These are phyloP conservation scores for Verticillium alfalfae DNA, from an alignment of 2,329 filamentous ascomycete genomes.

Conservation along the genomic window DNA sequence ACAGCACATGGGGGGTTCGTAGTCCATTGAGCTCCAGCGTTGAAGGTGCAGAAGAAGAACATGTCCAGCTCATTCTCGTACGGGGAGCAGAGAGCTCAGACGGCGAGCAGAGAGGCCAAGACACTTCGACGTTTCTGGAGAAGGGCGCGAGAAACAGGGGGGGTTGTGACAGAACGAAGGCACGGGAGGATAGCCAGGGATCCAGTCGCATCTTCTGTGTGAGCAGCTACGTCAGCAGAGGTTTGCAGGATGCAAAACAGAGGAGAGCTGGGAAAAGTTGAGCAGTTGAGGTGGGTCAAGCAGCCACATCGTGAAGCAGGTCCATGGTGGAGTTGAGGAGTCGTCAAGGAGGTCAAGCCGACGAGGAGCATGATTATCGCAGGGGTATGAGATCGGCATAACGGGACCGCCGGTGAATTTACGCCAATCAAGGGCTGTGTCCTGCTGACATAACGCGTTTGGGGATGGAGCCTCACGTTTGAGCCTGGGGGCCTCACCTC, in stretches of 20 bases:
- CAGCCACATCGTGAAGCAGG: not conserved
- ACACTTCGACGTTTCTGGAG: not conserved
- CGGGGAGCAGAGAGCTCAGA: no score
- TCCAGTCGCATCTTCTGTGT: not conserved
- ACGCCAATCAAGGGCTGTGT: not conserved
- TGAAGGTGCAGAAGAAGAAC: no score
- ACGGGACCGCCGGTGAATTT: not conserved
- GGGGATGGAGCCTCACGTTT: not conserved
- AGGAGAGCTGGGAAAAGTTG: not conserved
- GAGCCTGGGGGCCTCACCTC: not conserved
- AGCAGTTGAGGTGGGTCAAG: not conserved
- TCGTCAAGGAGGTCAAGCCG: not conserved
- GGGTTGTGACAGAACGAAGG: not conserved
- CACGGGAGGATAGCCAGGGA: not conserved
- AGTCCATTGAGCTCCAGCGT: no score
- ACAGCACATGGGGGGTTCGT: no score
- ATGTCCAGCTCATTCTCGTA: not conserved
- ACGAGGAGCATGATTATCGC: not conserved
- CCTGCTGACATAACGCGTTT: not conserved
- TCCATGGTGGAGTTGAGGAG: not conserved
- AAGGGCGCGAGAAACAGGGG: not conserved
- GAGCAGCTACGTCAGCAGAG: not conserved
- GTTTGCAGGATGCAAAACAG: not conserved
- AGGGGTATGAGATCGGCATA: not conserved
- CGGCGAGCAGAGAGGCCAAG: not conserved